Conservation (phyloP, 805 yeast genomes). For the Metschnikowia matae region DNA sequence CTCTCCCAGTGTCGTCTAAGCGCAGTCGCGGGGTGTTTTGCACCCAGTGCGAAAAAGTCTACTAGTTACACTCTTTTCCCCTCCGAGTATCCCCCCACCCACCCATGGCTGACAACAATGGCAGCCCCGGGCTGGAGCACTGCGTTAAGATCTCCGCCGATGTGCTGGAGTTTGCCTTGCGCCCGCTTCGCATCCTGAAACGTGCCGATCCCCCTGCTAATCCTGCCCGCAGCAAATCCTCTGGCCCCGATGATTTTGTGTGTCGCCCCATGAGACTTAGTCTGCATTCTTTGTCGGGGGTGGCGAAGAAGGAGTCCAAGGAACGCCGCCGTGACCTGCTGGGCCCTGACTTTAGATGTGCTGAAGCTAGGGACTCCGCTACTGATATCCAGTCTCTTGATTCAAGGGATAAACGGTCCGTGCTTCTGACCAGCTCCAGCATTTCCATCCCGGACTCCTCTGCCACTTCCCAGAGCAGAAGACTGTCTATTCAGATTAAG, state of each 20-base stretch:
- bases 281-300: constrained; percentile 7
- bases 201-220: constrained; percentile 2
- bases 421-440: constrained; percentile 1
- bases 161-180: constrained; percentile 9
- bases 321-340: background rate
- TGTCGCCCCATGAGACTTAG: constrained; percentile 36
- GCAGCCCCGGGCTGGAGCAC: background rate
- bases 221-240: background rate
- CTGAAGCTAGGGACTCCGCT: background rate
- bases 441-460: background rate
- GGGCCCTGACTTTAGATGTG: background rate
- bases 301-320: background rate
- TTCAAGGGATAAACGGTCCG: background rate
- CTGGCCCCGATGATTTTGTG: constrained; percentile 28
- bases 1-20: background rate
- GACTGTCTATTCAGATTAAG: constrained; percentile 31
- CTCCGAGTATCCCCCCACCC: background rate
- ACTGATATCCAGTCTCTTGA: background rate
- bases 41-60: constrained; percentile 10
- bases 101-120: constrained; percentile 2
- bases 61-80: background rate
- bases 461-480: constrained; percentile 5
- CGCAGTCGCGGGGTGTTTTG: constrained; percentile 2
- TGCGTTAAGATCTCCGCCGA: background rate
- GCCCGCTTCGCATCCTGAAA: constrained; percentile 16